Percentiles rank a stretch among this genome's conserved stretches.
Evolutionary conservation across 495 filamentous ascomycete genomes (phyloP).

Genomic region (Chaetomium fimeti): DNA sequence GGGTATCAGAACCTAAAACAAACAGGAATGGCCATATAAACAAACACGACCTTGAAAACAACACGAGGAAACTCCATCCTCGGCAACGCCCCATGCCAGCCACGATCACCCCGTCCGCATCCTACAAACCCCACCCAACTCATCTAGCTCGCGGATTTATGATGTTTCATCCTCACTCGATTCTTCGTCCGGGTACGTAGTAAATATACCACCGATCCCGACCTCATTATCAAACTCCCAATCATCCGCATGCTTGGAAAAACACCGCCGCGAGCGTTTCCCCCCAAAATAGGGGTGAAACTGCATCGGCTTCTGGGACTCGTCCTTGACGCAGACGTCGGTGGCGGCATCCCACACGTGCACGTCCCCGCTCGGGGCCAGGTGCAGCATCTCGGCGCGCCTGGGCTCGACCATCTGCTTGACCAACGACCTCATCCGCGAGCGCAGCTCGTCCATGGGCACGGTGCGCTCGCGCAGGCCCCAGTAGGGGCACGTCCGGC

Average conservation of each 20-base stretch:
- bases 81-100: not conserved
- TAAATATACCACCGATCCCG: not conserved
- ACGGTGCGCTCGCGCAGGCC: slow-evolving; percentile 10
- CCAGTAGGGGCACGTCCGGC: not conserved
- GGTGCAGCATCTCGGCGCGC: slow-evolving; percentile 24
- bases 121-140: not conserved
- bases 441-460: slow-evolving; percentile 21
- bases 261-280: not conserved
- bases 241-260: not conserved
- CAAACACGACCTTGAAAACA: not conserved
- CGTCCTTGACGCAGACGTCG: slow-evolving; percentile 16
- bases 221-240: not conserved
- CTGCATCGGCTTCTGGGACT: slow-evolving; percentile 8
- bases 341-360: slow-evolving; percentile 26
- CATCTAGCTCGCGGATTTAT: not conserved
- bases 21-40: not conserved
- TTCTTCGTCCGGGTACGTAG: not conserved
- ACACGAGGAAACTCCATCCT: not conserved
- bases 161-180: not conserved
- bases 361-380: slow-evolving; percentile 23
- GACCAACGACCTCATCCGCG: slow-evolving; percentile 12
- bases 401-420: slow-evolving; percentile 16
- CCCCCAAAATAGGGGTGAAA: slow-evolving; percentile 2
- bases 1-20: not conserved
- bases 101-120: not conserved